A percentile compares a stretch with the other conserved stretches of the same genome.
These are phyloP conservation scores for Ogataea philodendri DNA, from an alignment of 805 yeast genomes.

Conservation along the genomic window DNA sequence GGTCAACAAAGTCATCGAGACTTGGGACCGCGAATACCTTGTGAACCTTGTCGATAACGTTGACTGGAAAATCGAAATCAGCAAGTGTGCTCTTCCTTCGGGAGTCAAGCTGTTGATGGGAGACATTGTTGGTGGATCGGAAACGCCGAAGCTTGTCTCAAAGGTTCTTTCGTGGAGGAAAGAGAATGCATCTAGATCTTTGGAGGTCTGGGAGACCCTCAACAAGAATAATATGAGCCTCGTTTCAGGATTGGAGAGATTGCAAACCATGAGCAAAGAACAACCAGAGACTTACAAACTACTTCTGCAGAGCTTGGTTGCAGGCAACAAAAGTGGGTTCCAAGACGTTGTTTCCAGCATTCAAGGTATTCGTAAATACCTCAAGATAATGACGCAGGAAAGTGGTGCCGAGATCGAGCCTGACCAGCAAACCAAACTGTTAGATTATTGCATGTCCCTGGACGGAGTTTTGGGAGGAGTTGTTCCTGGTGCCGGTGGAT, in stretches of 20 bases:
- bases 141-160: slow-evolving; percentile 86
- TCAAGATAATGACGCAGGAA: slow-evolving; percentile 57
- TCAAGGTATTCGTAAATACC: slow-evolving; percentile 48
- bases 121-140: slow-evolving; percentile 88
- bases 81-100: slow-evolving; percentile 62
- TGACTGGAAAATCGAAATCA: slow-evolving; percentile 62
- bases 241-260: slow-evolving; percentile 44
- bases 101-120: slow-evolving; percentile 81
- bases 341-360: slow-evolving; percentile 42
- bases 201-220: slow-evolving; percentile 51
- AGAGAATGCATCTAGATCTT: slow-evolving; percentile 48
- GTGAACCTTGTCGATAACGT: slow-evolving; percentile 37
- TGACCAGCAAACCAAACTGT: slow-evolving; percentile 60
- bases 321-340: slow-evolving; percentile 22
- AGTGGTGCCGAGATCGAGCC: slow-evolving; percentile 93
- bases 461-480: slow-evolving; percentile 91
- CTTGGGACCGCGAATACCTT: slow-evolving; percentile 25
- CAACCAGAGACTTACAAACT: slow-evolving; percentile 38
- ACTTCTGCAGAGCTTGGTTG: slow-evolving; percentile 22
- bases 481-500: slow-evolving; percentile 98
- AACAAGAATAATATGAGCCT: slow-evolving; percentile 58
- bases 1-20: slow-evolving; percentile 33
- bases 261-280: slow-evolving; percentile 35
- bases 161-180: slow-evolving; percentile 71
- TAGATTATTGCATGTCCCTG: slow-evolving; percentile 55